A percentile compares a stretch with the other conserved stretches of the same genome.
phyloP scores from a whole-genome alignment of 192 early-diverging fungal species.

The Cladochytrium replicatum region DNA sequence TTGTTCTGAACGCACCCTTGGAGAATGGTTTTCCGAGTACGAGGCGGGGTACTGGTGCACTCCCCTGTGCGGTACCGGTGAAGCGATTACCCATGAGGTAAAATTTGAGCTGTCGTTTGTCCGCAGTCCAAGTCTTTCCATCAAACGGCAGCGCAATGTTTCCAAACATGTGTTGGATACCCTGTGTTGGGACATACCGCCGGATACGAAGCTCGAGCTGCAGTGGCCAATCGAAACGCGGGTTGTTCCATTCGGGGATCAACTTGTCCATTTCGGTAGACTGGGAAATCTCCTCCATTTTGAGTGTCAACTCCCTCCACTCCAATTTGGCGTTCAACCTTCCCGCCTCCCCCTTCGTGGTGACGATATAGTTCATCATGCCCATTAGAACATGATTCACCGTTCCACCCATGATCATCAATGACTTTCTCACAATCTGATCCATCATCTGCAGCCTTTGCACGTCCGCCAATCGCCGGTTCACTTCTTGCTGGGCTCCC shows the following conservation, averaged over 20 bases:
- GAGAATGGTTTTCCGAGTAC: background rate
- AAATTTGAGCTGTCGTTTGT: background rate
- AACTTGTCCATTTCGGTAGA: background rate
- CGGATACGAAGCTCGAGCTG: background rate
- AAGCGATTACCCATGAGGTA: background rate
- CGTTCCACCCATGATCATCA: background rate
- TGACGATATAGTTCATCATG: background rate
- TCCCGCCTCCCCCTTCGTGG: background rate
- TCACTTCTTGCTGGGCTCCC: background rate
- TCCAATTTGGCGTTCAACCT: background rate
- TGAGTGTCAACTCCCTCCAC: background rate
- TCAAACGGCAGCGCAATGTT: background rate
- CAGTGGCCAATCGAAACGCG: background rate
- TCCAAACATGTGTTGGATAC: background rate
- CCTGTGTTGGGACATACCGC: background rate
- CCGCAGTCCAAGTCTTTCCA: background rate
- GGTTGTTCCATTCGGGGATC: background rate
- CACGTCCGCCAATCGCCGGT: background rate
- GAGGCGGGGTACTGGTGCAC: background rate
- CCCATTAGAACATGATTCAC: background rate
- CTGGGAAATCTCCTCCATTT: background rate
- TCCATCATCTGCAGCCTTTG: background rate
- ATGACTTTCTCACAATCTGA: background rate
- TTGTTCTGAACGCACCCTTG: background rate
- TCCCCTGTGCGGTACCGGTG: too few relatives aligned